Conservation (phyloP, 2,329 filamentous ascomycete species). For the Teratosphaeria gauchensis region DNA sequence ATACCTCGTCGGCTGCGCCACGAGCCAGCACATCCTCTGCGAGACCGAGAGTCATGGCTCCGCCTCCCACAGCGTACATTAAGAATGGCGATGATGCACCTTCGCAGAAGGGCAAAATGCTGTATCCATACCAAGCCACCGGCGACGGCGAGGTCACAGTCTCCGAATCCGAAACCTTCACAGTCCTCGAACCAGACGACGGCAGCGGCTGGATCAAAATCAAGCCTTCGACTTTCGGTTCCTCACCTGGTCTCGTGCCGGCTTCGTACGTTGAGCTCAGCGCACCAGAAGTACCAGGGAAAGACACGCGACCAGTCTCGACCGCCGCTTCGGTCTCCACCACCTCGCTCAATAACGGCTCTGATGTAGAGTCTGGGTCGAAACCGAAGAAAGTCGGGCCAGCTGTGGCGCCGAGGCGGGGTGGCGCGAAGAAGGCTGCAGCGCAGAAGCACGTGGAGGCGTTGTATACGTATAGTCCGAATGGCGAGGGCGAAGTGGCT, state of each 20-base stretch:
- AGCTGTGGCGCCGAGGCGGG: slow-evolving; percentile 64
- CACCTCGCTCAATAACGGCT: slow-evolving; percentile 52
- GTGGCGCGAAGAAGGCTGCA: slow-evolving; percentile 57
- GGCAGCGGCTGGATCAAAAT: slow-evolving; percentile 89
- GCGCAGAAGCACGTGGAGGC: slow-evolving; percentile 71
- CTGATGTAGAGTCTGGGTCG: slow-evolving; percentile 22
- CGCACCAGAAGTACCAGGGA: slow-evolving; percentile 1
- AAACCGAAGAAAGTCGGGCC: slow-evolving; percentile 75
- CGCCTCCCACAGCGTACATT: slow-evolving; percentile 74
- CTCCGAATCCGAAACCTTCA: slow-evolving; percentile 66
- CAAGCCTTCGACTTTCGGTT: slow-evolving; percentile 44
- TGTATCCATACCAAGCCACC: slow-evolving; percentile 75
- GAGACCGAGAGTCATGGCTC: slow-evolving; percentile 66
- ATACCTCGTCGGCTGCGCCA: slow-evolving; percentile 6
- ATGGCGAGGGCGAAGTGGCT: slow-evolving; percentile 75
- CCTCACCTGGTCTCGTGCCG: slow-evolving; percentile 72
- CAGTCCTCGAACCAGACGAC: slow-evolving; percentile 77
- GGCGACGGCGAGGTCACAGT: slow-evolving; percentile 75
- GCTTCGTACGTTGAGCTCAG: slow-evolving; percentile 68
- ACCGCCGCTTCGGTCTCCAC: slow-evolving; percentile 49
- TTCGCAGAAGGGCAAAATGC: slow-evolving; percentile 67
- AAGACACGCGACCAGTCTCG: slow-evolving; percentile 36
- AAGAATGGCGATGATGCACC: slow-evolving; percentile 40
- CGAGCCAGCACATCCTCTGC: slow-evolving; percentile 31
- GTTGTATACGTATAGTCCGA: slow-evolving; percentile 80